phyloP scores from a whole-genome alignment of 2,329 filamentous ascomycete species.

The Fusarium humuli region DNA sequence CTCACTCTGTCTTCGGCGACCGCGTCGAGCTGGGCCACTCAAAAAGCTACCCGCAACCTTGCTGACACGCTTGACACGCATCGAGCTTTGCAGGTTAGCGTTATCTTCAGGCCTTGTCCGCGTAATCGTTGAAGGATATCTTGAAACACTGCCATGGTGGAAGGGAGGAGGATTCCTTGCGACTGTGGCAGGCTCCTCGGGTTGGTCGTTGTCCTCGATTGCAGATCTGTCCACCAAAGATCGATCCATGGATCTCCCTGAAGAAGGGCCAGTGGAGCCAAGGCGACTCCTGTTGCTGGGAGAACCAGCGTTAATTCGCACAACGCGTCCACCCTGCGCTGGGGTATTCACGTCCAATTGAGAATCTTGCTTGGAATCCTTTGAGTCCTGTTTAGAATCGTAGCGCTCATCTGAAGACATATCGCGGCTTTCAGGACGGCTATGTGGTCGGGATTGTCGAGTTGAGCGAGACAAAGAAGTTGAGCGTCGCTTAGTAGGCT shows the following conservation, averaged over 20 bases:
- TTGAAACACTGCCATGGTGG: slow-evolving; percentile 65
- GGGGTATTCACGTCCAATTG: slow-evolving; percentile 65
- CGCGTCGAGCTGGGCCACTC: slow-evolving; percentile 82
- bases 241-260: slow-evolving; percentile 53
- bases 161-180: slow-evolving; percentile 60
- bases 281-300: slow-evolving; percentile 58
- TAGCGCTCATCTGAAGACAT: slow-evolving; percentile 56
- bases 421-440: slow-evolving; percentile 57
- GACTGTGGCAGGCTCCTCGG: slow-evolving; percentile 63
- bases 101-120: slow-evolving; percentile 71
- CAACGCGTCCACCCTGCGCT: slow-evolving; percentile 62
- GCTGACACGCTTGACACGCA: slow-evolving; percentile 81
- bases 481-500: slow-evolving; percentile 60
- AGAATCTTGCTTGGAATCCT: slow-evolving; percentile 43
- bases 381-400: slow-evolving; percentile 43
- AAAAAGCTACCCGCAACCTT: slow-evolving; percentile 82
- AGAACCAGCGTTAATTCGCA: slow-evolving; percentile 66
- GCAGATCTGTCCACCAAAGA: slow-evolving; percentile 51
- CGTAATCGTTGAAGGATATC: slow-evolving; percentile 63
- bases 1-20: slow-evolving; percentile 63
- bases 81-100: slow-evolving; percentile 74
- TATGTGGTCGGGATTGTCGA: slow-evolving; percentile 49
- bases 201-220: slow-evolving; percentile 59
- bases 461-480: slow-evolving; percentile 60
- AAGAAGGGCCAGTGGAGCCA: slow-evolving; percentile 53